A percentile compares a stretch with the other conserved stretches of the same genome.
Evolutionary conservation across 2,329 filamentous ascomycete species (phyloP).

Genomic region (Stachybotrys chartarum): DNA sequence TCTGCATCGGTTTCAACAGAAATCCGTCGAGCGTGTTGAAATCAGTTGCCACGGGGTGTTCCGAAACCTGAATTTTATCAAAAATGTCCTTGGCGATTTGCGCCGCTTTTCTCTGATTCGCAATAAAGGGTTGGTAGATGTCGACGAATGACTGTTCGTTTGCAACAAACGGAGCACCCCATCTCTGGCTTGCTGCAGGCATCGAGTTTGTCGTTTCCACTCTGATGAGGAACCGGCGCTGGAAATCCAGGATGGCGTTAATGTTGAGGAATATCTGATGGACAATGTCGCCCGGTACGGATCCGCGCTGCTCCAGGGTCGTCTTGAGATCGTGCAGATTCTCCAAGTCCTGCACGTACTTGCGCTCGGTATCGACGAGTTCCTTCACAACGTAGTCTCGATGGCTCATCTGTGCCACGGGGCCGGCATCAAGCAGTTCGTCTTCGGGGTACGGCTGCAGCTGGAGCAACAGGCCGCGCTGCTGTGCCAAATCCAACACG

Average conservation of each 20-base stretch:
- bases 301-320: slow-evolving; percentile 77
- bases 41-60: slow-evolving; percentile 74
- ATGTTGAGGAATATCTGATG: slow-evolving; percentile 97
- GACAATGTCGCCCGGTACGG: slow-evolving; percentile 81
- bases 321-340: slow-evolving; percentile 90
- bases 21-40: slow-evolving; percentile 87
- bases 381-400: slow-evolving; percentile 87
- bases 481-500: slow-evolving; percentile 79
- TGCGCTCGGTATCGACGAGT: slow-evolving; percentile 88
- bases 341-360: slow-evolving; percentile 95
- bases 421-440: slow-evolving; percentile 32
- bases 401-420: slow-evolving; percentile 63
- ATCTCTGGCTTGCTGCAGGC: slow-evolving; percentile 70
- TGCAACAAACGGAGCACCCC: slow-evolving; percentile 84
- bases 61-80: slow-evolving; percentile 73
- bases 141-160: slow-evolving; percentile 76
- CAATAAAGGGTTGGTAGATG: slow-evolving; percentile 95
- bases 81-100: slow-evolving; percentile 78
- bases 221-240: slow-evolving; percentile 87
- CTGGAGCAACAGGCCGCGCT: slow-evolving; percentile 65
- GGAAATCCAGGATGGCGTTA: slow-evolving; percentile 90
- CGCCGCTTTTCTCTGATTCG: slow-evolving; percentile 89
- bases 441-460: slow-evolving; percentile 51
- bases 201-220: slow-evolving; percentile 93
- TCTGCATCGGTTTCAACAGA: slow-evolving; percentile 91